Evolutionary conservation across 2,329 filamentous ascomycete genomes (phyloP).

Genomic region (Gyromitra esculenta): DNA sequence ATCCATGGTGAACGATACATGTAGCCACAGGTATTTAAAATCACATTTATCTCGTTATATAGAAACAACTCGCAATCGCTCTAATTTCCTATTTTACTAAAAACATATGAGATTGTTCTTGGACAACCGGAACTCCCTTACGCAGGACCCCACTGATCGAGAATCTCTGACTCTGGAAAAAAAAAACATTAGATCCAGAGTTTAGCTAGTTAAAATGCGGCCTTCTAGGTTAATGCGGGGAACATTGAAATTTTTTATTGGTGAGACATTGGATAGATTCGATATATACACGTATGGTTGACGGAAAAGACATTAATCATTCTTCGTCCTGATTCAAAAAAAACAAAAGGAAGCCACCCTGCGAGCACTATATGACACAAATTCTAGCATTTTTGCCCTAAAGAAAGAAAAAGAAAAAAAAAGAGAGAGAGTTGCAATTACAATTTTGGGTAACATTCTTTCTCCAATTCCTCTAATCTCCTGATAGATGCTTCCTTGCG

Average conservation of each 20-base stretch:
- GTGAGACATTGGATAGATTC: slow-evolving; percentile 11
- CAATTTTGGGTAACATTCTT: slow-evolving; percentile 37
- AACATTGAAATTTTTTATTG: slow-evolving; percentile 10
- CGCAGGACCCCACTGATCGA: neutral
- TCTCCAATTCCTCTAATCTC: slow-evolving; percentile 51
- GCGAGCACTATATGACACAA: slow-evolving; percentile 25
- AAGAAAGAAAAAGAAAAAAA: no score
- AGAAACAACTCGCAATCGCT: no score
- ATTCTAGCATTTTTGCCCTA: slow-evolving; percentile 4
- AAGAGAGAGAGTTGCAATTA: slow-evolving; percentile 11
- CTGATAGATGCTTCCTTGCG: slow-evolving; percentile 48
- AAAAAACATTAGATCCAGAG: neutral
- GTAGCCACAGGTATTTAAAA: neutral
- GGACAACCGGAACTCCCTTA: no score
- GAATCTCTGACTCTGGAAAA: neutral
- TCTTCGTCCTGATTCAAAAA: neutral
- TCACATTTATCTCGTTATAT: neutral
- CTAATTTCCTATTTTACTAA: no score
- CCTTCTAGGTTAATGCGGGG: neutral
- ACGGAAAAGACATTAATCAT: slow-evolving; percentile 43
- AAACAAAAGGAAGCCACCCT: slow-evolving; percentile 13
- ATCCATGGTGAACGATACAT: slow-evolving; percentile 3
- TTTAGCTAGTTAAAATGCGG: neutral
- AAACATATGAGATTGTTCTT: no score
- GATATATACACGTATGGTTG: slow-evolving; percentile 30